Evolutionary conservation across 768 basidiomycete genomes (phyloP).

Genomic region (Boletus pseudo-olivaceus): DNA sequence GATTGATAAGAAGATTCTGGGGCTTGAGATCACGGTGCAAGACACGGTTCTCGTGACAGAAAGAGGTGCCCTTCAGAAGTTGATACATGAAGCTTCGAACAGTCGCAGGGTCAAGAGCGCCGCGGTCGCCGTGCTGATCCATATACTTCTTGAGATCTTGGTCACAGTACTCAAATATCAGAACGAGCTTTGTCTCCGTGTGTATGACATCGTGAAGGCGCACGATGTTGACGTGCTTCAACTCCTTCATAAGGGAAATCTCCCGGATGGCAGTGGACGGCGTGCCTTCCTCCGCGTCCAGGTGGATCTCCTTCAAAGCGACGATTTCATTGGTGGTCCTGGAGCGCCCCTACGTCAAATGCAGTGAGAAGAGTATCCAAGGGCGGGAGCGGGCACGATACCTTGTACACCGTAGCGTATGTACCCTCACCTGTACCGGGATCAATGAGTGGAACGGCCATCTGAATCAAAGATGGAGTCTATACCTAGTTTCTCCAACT

Average conservation of each 20-base stretch:
- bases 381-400: slow-evolving; percentile 28
- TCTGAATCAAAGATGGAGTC: not conserved
- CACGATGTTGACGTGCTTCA: slow-evolving; percentile 98
- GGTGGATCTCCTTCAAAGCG: slow-evolving; percentile 97
- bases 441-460: slow-evolving; percentile 4
- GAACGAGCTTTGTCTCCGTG: slow-evolving; percentile 95
- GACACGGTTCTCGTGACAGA: slow-evolving; percentile 98
- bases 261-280: slow-evolving; percentile 98
- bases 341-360: slow-evolving; percentile 70
- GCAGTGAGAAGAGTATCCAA: not conserved
- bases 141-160: slow-evolving; percentile 99
- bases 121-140: slow-evolving; percentile 96
- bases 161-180: slow-evolving; percentile 98
- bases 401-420: slow-evolving; percentile 98
- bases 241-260: slow-evolving; percentile 98
- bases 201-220: slow-evolving; percentile 98
- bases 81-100: slow-evolving; percentile 98
- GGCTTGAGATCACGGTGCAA: slow-evolving; percentile 97
- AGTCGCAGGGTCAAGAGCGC: slow-evolving; percentile 85
- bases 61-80: slow-evolving; percentile 93
- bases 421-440: slow-evolving; percentile 72
- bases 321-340: slow-evolving; percentile 98
- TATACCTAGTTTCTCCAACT: slow-evolving; percentile 87
- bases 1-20: slow-evolving; percentile 96
- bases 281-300: slow-evolving; percentile 98